Base-by-base conservation (phyloP, 2,329 filamentous ascomycete genomes). In the Cladosporium sp. region DNA sequence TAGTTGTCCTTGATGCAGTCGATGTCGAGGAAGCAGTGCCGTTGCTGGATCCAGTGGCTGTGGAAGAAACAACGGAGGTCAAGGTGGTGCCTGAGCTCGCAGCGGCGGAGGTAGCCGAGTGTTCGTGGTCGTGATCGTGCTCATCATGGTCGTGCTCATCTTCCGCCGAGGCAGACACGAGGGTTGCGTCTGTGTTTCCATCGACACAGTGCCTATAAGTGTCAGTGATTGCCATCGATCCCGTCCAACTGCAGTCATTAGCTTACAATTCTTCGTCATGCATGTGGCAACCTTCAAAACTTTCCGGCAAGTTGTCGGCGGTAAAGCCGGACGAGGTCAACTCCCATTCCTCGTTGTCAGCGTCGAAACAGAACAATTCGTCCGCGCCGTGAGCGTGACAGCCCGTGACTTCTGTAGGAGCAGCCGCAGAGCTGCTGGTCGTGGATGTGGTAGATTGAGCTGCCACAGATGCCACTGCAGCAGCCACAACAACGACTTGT, bases 241-340 rank as follows among this genome's bases (percentile, higher is more conserved):
- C 1, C 40, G 10, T 23, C 8, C 18, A 2, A 7, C 18, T 12
- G 11, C n/a, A n/a, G 6, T 18, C 8, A 10, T 12, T 10, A 21
- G 40, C 60, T 40, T 21, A 62, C 60, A 62, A 18, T 37, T 62
- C 60, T 16, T 62, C 60, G 33, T 53, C 60, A 44, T 62, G 60
- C 31, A 37, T 40, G 33, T 62, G 60, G 29, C 60, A 62, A 49
- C 49, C 60, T 35, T 53, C 49, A 33, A 62, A 62, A 11, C 33
- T 37, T 18, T 53, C 33, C 10, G 60, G 60, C 21, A 62, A 29
- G 60, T 37, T 55, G 21, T 62, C 60, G 23, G 46, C 60, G 28
- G 29, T 37, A 10, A 53, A 37, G 7, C 31, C 49, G 14, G 60
- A 44, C 21, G 46, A 37, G n/a, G 31, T 37, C 31, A 62, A 37